Percentiles rank a stretch among this genome's conserved stretches.
Evolutionary conservation across 257 asterid species (phyloP).

Genomic region (Hygrophila difformis): DNA sequence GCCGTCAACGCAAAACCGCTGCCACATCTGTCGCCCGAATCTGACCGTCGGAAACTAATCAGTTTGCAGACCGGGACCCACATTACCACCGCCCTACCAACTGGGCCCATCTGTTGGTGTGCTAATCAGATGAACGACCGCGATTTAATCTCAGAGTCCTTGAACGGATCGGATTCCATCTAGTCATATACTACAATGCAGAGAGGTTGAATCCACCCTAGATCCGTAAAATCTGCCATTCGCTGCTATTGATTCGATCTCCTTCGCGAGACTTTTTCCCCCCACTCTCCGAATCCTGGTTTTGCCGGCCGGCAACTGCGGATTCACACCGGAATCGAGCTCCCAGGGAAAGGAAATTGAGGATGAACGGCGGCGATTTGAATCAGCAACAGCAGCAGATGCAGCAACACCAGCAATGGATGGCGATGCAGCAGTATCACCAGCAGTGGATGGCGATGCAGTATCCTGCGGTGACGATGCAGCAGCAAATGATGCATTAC

Average conservation of each 20-base stretch:
- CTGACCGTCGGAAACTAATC: constrained; percentile 34
- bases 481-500: constrained; percentile 86
- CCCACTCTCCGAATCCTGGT: constrained; percentile 23
- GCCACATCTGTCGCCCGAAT: constrained; percentile 5
- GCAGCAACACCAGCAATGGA: constrained; percentile 86
- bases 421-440: constrained; percentile 95
- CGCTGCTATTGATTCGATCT: constrained; percentile 9
- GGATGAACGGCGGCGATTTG: constrained; percentile 85
- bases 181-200: constrained; percentile 30
- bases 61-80: constrained; percentile 21
- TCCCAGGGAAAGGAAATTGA: constrained; percentile 1
- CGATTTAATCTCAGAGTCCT: not conserved
- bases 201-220: constrained; percentile 65
- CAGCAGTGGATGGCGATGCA: constrained; percentile 98
- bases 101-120: constrained; percentile 24
- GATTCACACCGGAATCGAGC: constrained; percentile 23
- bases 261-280: constrained; percentile 31
- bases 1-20: constrained; percentile 9
- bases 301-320: constrained; percentile 31
- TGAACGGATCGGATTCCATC: constrained; percentile 26
- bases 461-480: constrained; percentile 87
- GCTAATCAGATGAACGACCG: constrained; percentile 30
- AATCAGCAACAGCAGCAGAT: constrained; percentile 44
- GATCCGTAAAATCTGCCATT: constrained; percentile 27
- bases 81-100: constrained; percentile 30